Evolutionary conservation across 164 flowering plant genomes (phyloP), one percentile per base, ranked within the genome.

Genomic region (Cinnamomum micranthum): DNA sequence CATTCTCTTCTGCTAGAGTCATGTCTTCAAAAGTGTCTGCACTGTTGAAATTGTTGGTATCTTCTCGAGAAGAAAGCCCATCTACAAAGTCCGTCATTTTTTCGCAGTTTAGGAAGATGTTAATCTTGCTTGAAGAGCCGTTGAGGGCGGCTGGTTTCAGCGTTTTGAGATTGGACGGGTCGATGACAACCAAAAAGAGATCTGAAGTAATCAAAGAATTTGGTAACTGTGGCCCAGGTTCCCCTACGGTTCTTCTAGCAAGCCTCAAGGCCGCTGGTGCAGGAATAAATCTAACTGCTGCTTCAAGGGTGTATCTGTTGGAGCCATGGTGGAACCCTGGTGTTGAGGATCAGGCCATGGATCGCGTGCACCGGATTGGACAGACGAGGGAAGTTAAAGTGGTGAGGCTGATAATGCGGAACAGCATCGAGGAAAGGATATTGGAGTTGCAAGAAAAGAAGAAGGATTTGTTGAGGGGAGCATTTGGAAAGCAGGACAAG

Each of bases 271-370:
- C 92, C 59, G 88, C 91, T 6, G 89, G 92, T 41, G 82, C 90
- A 23, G 99, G 99, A 15, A 87, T 95, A 77, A 93, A 92, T 73
- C 89, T 95, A 33, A 88, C 95, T 0, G 89, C 87, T 63, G 98
- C 98, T 4, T 89, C 97, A 0, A 88, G 83, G 79, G 97, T 92
- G 7, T 95, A 90, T 78, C 62, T 95, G 81, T 51, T 95, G 75
- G 99, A 93, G 81, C 97, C 98, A 35, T 93, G 98, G 97, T 92
- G 96, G 98, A 93, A 95, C 76, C 97, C 97, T 6, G 97, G 92
- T 6, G 89, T 90, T n/a, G 98, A 95, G 80, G 96, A 95, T 67
- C 98, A 92, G 82, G 99, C 97, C 12, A 93, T 93, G 92, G 98
- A 93, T 77, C 81, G 99, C 13, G 93, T 95, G 33, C 97, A 93